Conservation (phyloP, 2,329 filamentous ascomycete species). For the Chrysosporium queenslandicum region DNA sequence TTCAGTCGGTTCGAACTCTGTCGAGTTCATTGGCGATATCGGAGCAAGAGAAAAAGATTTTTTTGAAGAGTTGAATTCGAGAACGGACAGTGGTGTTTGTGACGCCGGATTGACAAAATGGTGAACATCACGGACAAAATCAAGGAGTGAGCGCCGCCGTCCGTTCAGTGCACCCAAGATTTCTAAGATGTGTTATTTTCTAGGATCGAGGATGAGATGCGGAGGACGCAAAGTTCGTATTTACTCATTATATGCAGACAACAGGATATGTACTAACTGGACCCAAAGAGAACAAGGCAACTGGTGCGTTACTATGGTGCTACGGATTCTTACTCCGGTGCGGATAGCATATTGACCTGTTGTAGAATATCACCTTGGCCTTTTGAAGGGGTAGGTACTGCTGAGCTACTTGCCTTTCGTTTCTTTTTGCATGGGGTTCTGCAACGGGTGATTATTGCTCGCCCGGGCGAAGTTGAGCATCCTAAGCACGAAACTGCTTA, state of each 20-base stretch:
- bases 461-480: neutral
- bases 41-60: neutral
- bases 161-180: neutral
- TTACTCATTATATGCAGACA: neutral
- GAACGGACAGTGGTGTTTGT: neutral
- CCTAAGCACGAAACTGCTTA: neutral
- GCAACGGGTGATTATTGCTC: neutral
- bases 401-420: neutral
- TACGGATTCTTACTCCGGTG: neutral
- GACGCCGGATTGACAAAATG: constrained; percentile 48
- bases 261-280: constrained; percentile 19
- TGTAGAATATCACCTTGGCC: constrained; percentile 91
- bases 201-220: constrained; percentile 99
- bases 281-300: constrained; percentile 89
- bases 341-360: constrained; percentile 28
- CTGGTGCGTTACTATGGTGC: constrained; percentile 56
- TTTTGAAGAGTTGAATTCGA: neutral
- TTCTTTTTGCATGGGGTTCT: neutral
- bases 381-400: constrained; percentile 72
- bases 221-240: constrained; percentile 83
- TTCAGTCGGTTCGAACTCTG: neutral
- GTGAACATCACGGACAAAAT: constrained; percentile 99
- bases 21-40: neutral
- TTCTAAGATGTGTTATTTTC: constrained; percentile 16
- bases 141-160: constrained; percentile 64